Conservation (phyloP, 768 basidiomycete species). For the Hericium rajendrae region DNA sequence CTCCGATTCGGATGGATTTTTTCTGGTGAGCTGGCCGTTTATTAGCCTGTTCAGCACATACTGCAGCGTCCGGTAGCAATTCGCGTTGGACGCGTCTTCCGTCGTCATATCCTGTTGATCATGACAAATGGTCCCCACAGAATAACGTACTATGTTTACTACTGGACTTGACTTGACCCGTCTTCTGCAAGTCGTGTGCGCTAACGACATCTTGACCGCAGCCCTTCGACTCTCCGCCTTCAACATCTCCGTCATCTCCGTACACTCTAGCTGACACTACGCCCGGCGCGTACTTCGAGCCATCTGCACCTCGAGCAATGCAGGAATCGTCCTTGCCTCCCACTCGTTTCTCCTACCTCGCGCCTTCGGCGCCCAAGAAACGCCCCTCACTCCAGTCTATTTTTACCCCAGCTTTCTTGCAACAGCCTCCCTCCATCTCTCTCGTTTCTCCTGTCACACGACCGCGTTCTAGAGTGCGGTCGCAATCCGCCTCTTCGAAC, state of each 20-base stretch:
- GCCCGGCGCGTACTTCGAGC: background rate
- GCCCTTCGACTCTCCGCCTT: slow-evolving; percentile 1
- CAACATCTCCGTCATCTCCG: background rate
- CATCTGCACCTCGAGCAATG: background rate
- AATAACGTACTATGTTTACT: too few species aligned
- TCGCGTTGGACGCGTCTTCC: too few species aligned
- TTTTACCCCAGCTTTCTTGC: slow-evolving; percentile 38
- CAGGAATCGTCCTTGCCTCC: background rate
- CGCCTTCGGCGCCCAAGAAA: slow-evolving; percentile 34
- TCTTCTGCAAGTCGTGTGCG: too few species aligned
- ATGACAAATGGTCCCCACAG: too few species aligned
- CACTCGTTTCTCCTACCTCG: slow-evolving; percentile 1
- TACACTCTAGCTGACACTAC: background rate
- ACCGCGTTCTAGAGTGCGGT: slow-evolving; percentile 13
- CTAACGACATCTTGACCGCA: background rate
- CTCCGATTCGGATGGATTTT: too few species aligned
- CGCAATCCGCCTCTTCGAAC: slow-evolving; percentile 14
- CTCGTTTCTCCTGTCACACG: slow-evolving; percentile 19
- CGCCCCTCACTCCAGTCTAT: slow-evolving; percentile 46
- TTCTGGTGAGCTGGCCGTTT: too few species aligned
- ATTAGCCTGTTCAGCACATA: too few species aligned
- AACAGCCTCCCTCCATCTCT: slow-evolving; percentile 10
- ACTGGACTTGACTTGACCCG: too few species aligned
- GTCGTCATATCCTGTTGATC: too few species aligned
- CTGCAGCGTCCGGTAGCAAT: too few species aligned